Evolutionary conservation across 306 rosid genomes (phyloP).

Genomic region (Dalbergia cochinchinensis): DNA sequence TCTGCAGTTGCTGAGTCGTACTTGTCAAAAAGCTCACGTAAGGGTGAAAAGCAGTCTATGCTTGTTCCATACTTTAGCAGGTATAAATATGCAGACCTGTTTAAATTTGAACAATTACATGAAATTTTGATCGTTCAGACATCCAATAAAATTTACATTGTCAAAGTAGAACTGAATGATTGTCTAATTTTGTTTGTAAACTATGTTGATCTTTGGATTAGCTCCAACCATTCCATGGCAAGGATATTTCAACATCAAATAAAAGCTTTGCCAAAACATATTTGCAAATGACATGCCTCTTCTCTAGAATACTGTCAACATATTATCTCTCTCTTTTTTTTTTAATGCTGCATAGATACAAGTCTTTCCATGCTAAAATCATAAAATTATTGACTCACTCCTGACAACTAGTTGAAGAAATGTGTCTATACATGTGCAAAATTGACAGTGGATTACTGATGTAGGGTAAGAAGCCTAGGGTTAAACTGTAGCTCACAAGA

Average conservation of each 20-base stretch:
- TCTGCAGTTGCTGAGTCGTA: constrained; percentile 74
- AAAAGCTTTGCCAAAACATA: not conserved
- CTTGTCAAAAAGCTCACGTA: constrained; percentile 53
- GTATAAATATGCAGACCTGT: constrained; percentile 53
- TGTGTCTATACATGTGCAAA: not conserved
- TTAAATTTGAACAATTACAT: constrained; percentile 1
- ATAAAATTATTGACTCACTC: not conserved
- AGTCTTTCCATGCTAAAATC: constrained; percentile 2
- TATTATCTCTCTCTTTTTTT: not conserved
- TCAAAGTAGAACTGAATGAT: constrained; percentile 8
- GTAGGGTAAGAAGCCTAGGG: not conserved
- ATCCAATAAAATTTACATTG: not conserved
- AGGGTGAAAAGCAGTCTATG: constrained; percentile 58
- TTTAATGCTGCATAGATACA: not conserved
- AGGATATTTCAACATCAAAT: constrained; percentile 7
- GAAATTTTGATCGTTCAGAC: constrained; percentile 16
- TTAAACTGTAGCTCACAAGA: not conserved
- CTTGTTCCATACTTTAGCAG: constrained; percentile 78
- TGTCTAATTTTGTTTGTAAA: not conserved
- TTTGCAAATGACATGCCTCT: not conserved
- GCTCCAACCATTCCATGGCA: constrained; percentile 10
- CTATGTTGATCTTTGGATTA: constrained; percentile 12
- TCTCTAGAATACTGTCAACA: constrained; percentile 2
- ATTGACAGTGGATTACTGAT: not conserved
- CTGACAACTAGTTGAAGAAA: not conserved